These are phyloP conservation scores for Saccharomycopsis hybrid DNA, from an alignment of 1,139 yeast species.

Conservation along the genomic window DNA sequence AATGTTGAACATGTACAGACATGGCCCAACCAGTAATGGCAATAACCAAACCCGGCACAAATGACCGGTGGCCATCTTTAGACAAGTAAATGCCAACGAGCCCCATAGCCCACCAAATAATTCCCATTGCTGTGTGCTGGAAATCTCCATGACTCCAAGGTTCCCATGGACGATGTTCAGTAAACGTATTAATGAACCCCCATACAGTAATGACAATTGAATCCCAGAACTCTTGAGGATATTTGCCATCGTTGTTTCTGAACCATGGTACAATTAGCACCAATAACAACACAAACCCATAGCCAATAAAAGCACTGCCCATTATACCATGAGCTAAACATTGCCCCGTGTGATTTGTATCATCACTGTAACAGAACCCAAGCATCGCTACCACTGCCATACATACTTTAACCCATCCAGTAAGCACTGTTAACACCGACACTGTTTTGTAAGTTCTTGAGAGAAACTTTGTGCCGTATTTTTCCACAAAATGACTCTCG, in stretches of 20 bases:
- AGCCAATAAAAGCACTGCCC: constrained; percentile 82
- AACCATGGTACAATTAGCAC: constrained; percentile 69
- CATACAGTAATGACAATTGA: constrained; percentile 72
- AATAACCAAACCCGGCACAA: constrained; percentile 73
- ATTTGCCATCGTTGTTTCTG: constrained; percentile 39
- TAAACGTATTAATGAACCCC: constrained; percentile 92
- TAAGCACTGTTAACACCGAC: constrained; percentile 40
- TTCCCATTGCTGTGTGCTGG: constrained; percentile 95
- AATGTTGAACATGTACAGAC: constrained; percentile 79
- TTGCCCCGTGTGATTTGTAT: constrained; percentile 64
- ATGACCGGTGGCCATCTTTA: constrained; percentile 56
- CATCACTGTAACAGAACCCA: constrained; percentile 66
- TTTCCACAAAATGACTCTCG: constrained; percentile 27
- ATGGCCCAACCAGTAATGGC: constrained; percentile 91
- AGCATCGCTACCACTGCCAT: constrained; percentile 79
- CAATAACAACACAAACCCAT: constrained; percentile 63
- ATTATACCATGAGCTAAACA: constrained; percentile 95
- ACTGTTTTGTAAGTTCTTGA: constrained; percentile 38
- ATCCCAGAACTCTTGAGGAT: constrained; percentile 83
- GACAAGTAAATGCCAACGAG: constrained; percentile 73
- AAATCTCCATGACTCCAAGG: constrained; percentile 87
- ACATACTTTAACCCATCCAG: constrained; percentile 65
- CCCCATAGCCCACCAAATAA: constrained; percentile 95
- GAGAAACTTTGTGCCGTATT: constrained; percentile 30
- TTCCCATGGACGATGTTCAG: constrained; percentile 88